A percentile compares a stretch with the other conserved stretches of the same genome.
Evolutionary conservation across 441 rosid genomes (phyloP).

Genomic region (Jatropha podagrica): DNA sequence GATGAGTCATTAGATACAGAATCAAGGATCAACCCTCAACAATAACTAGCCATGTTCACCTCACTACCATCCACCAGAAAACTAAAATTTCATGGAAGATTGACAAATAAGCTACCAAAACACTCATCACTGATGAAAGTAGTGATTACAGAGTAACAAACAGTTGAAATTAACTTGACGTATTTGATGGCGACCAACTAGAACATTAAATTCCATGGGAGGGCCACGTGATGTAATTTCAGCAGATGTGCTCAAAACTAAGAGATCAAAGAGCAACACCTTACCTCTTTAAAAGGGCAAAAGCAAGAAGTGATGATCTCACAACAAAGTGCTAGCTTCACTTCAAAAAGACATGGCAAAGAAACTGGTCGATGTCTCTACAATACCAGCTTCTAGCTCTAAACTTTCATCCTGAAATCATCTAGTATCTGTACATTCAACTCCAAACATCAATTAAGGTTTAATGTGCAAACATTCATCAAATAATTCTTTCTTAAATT

Average conservation of each 20-base stretch:
- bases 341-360: slow-evolving; percentile 1
- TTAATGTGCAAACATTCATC: slow-evolving; percentile 22
- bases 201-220: background rate
- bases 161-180: background rate
- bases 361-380: slow-evolving; percentile 26
- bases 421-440: slow-evolving; percentile 44
- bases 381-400: slow-evolving; percentile 22
- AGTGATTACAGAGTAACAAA: background rate
- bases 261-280: slow-evolving; percentile 6
- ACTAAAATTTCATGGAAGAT: background rate
- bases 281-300: slow-evolving; percentile 9
- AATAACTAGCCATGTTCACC: background rate
- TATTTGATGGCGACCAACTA: slow-evolving; percentile 2
- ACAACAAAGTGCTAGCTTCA: slow-evolving; percentile 16
- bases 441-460: slow-evolving; percentile 23
- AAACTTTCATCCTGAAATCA: slow-evolving; percentile 21
- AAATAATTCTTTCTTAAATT: slow-evolving; percentile 18
- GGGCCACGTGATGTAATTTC: background rate
- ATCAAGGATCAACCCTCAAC: background rate
- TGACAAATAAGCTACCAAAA: background rate
- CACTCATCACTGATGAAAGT: background rate
- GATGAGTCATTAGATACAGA: background rate
- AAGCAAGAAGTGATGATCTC: background rate
- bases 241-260: slow-evolving; percentile 2
- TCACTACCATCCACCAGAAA: background rate